Evolutionary conservation across 257 asterid genomes (phyloP).

Genomic region (Echites panduratus): DNA sequence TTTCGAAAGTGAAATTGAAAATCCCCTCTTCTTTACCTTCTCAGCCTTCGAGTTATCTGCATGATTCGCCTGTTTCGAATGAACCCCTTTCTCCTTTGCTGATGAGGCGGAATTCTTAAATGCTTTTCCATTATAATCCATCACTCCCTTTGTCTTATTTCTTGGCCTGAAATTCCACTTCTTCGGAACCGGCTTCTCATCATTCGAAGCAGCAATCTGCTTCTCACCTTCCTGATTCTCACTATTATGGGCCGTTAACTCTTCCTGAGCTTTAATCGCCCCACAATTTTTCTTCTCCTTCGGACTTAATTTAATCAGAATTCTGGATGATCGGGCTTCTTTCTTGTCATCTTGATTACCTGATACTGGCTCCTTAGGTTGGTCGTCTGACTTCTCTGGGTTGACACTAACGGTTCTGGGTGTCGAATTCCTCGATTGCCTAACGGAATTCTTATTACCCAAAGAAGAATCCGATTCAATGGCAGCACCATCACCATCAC

Average conservation of each 20-base stretch:
- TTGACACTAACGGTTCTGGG: slow-evolving; percentile 14
- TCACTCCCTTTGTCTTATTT: slow-evolving; percentile 24
- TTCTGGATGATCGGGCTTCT: slow-evolving; percentile 23
- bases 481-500: slow-evolving; percentile 25
- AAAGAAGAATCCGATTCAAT: slow-evolving; percentile 27
- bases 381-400: slow-evolving; percentile 20
- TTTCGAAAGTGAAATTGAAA: slow-evolving; percentile 31
- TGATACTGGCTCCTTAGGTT: slow-evolving; percentile 16
- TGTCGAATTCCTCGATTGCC: slow-evolving; percentile 12
- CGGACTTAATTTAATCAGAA: slow-evolving; percentile 30
- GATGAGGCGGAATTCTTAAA: slow-evolving; percentile 9
- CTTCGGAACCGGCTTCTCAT: slow-evolving; percentile 31
- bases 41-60: slow-evolving; percentile 20
- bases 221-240: slow-evolving; percentile 19
- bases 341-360: slow-evolving; percentile 10
- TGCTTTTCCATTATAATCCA: slow-evolving; percentile 20
- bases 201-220: slow-evolving; percentile 6
- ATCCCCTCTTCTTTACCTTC: slow-evolving; percentile 34
- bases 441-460: slow-evolving; percentile 21
- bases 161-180: slow-evolving; percentile 63
- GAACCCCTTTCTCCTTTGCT: slow-evolving; percentile 31
- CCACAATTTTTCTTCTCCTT: slow-evolving; percentile 16
- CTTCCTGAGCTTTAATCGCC: slow-evolving; percentile 9
- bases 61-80: slow-evolving; percentile 31
- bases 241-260: background rate